A percentile compares a stretch with the other conserved stretches of the same genome.
phyloP scores from a whole-genome alignment of 768 basidiomycete species.

The Saitozyma sp. region DNA sequence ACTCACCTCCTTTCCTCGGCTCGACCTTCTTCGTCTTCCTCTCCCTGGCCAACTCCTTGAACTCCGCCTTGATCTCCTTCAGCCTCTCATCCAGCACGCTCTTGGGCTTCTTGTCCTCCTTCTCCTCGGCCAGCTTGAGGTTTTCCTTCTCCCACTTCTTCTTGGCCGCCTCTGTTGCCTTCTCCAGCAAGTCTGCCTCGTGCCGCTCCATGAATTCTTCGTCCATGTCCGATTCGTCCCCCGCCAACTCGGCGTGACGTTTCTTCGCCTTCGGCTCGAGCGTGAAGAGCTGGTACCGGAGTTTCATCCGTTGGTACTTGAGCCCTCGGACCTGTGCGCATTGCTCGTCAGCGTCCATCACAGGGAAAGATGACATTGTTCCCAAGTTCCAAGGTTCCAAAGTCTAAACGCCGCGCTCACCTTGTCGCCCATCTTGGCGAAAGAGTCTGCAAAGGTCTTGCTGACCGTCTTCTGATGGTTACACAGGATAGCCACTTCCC shows the following conservation, averaged over 20 bases:
- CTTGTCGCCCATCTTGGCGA: slow-evolving; percentile 91
- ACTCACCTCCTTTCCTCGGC: slow-evolving; percentile 35
- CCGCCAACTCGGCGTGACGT: slow-evolving; percentile 63
- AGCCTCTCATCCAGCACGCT: slow-evolving; percentile 69
- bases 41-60: slow-evolving; percentile 71
- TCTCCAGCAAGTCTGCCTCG: slow-evolving; percentile 73
- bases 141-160: slow-evolving; percentile 97
- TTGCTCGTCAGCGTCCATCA: not conserved
- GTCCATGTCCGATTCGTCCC: slow-evolving; percentile 89
- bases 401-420: slow-evolving; percentile 56
- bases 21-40: slow-evolving; percentile 68
- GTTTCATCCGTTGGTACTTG: slow-evolving; percentile 97
- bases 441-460: slow-evolving; percentile 87
- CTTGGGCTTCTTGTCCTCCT: slow-evolving; percentile 59
- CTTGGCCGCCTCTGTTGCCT: slow-evolving; percentile 82
- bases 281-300: slow-evolving; percentile 80
- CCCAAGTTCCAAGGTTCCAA: not conserved
- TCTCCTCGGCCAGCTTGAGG: slow-evolving; percentile 62
- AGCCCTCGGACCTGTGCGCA: slow-evolving; percentile 69
- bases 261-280: slow-evolving; percentile 79
- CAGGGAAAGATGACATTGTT: too few relatives aligned
- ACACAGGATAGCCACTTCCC: slow-evolving; percentile 94
- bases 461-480: slow-evolving; percentile 96
- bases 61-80: slow-evolving; percentile 72
- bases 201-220: slow-evolving; percentile 83